phyloP scores from a whole-genome alignment of 768 basidiomycete genomes.

The Tulasnella calospora region DNA sequence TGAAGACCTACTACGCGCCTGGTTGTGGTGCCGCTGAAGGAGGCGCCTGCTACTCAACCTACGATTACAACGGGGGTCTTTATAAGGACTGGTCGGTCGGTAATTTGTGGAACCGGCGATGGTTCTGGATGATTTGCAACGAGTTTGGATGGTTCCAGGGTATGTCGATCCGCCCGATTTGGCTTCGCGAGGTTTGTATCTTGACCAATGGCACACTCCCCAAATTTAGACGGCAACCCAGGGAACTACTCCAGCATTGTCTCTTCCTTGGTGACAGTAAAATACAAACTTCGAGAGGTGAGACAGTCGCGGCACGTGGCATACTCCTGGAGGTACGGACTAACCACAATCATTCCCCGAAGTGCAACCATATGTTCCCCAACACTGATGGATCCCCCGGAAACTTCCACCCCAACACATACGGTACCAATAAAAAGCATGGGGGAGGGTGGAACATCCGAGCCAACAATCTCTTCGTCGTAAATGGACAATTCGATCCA shows the following conservation, averaged over 20 bases:
- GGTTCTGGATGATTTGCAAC: slow-evolving; percentile 14
- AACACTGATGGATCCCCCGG: not conserved
- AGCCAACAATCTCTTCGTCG: slow-evolving; percentile 11
- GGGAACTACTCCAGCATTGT: slow-evolving; percentile 18
- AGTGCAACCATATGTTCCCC: slow-evolving; percentile 23
- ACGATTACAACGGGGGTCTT: not conserved
- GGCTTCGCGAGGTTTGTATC: too few species aligned
- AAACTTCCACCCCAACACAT: not conserved
- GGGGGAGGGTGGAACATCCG: slow-evolving; percentile 24
- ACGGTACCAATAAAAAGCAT: not conserved
- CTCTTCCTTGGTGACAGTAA: slow-evolving; percentile 3
- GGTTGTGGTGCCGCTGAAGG: not conserved
- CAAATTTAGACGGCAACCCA: slow-evolving; percentile 1
- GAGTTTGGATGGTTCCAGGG: slow-evolving; percentile 16
- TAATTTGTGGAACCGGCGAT: not conserved
- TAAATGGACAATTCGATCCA: slow-evolving; percentile 26
- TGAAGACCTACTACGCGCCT: not conserved
- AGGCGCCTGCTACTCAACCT: slow-evolving; percentile 4
- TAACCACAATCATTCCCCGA: not conserved
- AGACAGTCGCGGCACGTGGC: not conserved
- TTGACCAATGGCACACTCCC: not conserved
- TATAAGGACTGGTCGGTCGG: slow-evolving; percentile 11
- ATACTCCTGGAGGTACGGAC: too few species aligned
- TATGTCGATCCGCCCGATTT: not conserved
- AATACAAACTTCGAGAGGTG: slow-evolving; percentile 1